A percentile compares a stretch with the other conserved stretches of the same genome.
Evolutionary conservation across 1,284 basidiomycete genomes (phyloP).

Genomic region (Microbotryum lychnidis-dioicae): DNA sequence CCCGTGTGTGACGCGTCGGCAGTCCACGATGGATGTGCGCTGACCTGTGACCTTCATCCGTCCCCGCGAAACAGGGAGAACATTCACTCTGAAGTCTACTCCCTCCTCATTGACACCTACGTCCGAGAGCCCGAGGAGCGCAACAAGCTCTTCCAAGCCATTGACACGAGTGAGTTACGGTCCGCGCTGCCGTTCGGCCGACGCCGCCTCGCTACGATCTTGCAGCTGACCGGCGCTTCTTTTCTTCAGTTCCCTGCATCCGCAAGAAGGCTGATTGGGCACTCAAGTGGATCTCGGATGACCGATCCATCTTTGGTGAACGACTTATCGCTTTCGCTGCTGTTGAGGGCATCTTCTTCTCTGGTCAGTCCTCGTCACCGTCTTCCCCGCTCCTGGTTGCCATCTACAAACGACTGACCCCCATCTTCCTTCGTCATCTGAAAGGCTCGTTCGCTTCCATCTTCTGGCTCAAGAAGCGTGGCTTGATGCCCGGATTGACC

Average conservation of each 20-base stretch:
- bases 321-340: slow-evolving; percentile 45
- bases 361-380: slow-evolving; percentile 23
- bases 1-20: background rate
- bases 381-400: background rate
- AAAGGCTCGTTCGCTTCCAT: slow-evolving; percentile 45
- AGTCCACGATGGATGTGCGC: too few relatives aligned
- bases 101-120: slow-evolving; percentile 52
- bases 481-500: slow-evolving; percentile 45
- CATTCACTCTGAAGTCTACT: slow-evolving; percentile 53
- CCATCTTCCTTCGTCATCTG: background rate
- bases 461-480: slow-evolving; percentile 47
- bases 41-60: background rate
- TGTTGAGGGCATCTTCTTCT: slow-evolving; percentile 47
- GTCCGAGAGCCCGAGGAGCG: slow-evolving; percentile 49
- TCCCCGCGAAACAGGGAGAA: slow-evolving; percentile 42
- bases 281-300: slow-evolving; percentile 44
- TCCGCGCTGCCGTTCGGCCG: background rate
- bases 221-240: background rate
- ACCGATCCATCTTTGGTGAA: slow-evolving; percentile 43
- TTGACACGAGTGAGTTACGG: slow-evolving; percentile 44
- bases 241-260: slow-evolving; percentile 32
- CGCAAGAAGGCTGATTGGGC: slow-evolving; percentile 41
- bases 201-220: background rate
- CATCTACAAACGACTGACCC: background rate
- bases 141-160: slow-evolving; percentile 48